Evolutionary conservation across 2,329 filamentous ascomycete genomes (phyloP).

Genomic region (Curvularia spicifera): DNA sequence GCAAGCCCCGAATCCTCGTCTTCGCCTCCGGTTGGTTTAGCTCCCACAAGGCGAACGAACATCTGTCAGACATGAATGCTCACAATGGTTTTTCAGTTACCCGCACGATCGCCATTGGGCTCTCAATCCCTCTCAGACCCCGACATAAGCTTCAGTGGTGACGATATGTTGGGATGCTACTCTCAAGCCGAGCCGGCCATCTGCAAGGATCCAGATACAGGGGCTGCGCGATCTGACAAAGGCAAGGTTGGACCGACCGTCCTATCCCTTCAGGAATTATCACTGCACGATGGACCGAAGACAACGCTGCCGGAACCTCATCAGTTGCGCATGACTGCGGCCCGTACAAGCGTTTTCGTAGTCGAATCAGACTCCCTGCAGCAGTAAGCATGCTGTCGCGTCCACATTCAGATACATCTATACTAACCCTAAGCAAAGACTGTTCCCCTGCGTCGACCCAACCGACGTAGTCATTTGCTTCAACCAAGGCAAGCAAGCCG

Average conservation of each 20-base stretch:
- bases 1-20: not conserved
- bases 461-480: slow-evolving; percentile 28
- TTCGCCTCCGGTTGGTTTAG: slow-evolving; percentile 1
- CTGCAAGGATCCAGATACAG: slow-evolving; percentile 9
- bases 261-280: slow-evolving; percentile 24
- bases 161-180: not conserved
- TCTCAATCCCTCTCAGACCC: not conserved
- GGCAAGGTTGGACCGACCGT: slow-evolving; percentile 16
- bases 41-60: slow-evolving; percentile 12
- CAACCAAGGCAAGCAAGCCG: slow-evolving; percentile 22
- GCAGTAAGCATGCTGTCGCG: slow-evolving; percentile 9
- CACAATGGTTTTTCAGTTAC: no score
- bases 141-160: not conserved
- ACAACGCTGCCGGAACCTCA: not conserved
- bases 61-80: not conserved
- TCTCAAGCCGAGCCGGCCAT: slow-evolving; percentile 2
- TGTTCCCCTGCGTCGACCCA: slow-evolving; percentile 14
- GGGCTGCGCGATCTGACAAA: not conserved
- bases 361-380: slow-evolving; percentile 11
- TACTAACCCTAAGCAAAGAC: slow-evolving; percentile 13
- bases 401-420: not conserved
- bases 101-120: not conserved
- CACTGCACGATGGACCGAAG: slow-evolving; percentile 13
- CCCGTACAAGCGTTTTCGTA: slow-evolving; percentile 17
- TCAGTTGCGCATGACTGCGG: not conserved